Base-by-base conservation (phyloP, 352 stramenopile species). In the Thalassiosira ordinaria region DNA sequence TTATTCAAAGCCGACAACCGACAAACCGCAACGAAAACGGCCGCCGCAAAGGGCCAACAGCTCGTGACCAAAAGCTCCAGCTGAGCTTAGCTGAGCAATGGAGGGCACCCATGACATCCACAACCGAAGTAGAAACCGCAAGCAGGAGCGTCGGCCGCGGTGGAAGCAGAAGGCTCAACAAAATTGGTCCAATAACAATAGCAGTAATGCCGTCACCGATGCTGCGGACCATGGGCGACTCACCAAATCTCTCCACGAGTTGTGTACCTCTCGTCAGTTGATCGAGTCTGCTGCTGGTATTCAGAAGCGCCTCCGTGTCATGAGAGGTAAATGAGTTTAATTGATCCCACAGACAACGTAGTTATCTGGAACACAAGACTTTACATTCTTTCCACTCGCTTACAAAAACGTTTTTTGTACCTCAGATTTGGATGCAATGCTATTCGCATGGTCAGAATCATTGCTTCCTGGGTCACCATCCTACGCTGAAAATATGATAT, bases 111-210 rank as follows among this genome's bases (percentile, higher is more conserved):
- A 41, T 11, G 53, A 65, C 29, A 47, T 78, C 14, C 70, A 78
- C 41, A 78, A 67, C 39, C 59, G 60, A 8, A 70, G 70, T 33
- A 69, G 60, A 37, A 78, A 78, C 59, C 70, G 60, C 39, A 71
- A 65, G 27, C 64, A 56, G 7, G 49, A 39, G 33, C 24, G 39
- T 24, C 37, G 44, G 1, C 29, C 6, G 3, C 49, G 51, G n/a
- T 13, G 33, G 14, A 51, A 37, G 22, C 55, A 61, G 18, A 44
- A 22, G 1, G 6, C 56, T 46, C n/a, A 44, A 31, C 22, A 18
- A 57, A 4, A 27, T 31, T 44, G 9, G 24, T 31, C 29, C 35
- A 57, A 55, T 9, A 49, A 67, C 24, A 35, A 31, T 37, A 60
- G 13, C 16, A 75, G 27, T 44, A 57, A 51, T 16, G 13, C n/a